phyloP scores from a whole-genome alignment of 345 rosid species.

The Citrus cavaleriei region DNA sequence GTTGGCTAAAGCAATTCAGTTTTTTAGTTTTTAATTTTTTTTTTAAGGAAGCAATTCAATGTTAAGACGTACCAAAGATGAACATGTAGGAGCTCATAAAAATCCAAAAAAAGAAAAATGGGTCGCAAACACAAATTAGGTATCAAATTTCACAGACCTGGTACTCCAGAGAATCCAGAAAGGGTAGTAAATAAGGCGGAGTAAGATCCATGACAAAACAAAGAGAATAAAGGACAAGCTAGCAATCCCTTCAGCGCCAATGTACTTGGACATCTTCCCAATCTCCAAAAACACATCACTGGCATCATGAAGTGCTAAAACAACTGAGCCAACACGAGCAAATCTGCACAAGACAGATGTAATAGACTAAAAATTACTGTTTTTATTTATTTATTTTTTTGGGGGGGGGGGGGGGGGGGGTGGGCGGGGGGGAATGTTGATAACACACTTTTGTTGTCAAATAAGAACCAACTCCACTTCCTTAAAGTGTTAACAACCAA shows the following conservation, averaged over 20 bases:
- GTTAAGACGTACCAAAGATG: not conserved
- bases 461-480: not conserved
- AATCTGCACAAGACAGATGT: constrained; percentile 48
- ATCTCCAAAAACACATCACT: constrained; percentile 91
- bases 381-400: no score
- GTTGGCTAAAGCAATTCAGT: not conserved
- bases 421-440: no score
- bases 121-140: not conserved
- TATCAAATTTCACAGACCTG: constrained; percentile 50
- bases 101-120: not conserved
- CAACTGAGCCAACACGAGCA: constrained; percentile 85
- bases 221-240: constrained; percentile 73
- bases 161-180: constrained; percentile 99
- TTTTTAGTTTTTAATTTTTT: not conserved
- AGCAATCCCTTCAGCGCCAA: constrained; percentile 79
- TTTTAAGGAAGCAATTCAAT: not conserved
- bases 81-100: not conserved
- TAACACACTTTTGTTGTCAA: not conserved
- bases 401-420: no score
- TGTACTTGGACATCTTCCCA: constrained; percentile 94
- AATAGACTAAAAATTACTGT: not conserved
- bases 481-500: not conserved
- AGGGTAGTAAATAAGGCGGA: constrained; percentile 91
- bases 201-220: constrained; percentile 77
- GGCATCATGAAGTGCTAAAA: constrained; percentile 93